phyloP scores from a whole-genome alignment of 257 asterid genomes.

The Ehretia macrophylla region DNA sequence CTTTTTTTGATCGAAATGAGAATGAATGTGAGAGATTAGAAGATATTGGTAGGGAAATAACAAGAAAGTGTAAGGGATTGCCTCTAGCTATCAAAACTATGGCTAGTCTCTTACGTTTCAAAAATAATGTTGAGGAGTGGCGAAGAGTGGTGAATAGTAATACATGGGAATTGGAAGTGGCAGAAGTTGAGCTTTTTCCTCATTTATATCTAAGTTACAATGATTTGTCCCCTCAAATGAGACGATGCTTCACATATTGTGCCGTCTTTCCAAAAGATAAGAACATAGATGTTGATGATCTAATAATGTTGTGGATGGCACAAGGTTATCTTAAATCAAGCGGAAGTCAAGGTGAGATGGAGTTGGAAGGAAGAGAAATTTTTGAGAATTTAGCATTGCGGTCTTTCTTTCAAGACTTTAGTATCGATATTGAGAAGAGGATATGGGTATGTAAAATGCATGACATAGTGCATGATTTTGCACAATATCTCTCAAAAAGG shows the following conservation, averaged over 20 bases:
- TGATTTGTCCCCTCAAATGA: constrained; percentile 16
- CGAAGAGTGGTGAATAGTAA: constrained; percentile 20
- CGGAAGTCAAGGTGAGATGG: constrained; percentile 10
- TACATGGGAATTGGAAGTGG: constrained; percentile 17
- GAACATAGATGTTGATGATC: constrained; percentile 15
- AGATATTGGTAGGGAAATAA: constrained; percentile 20
- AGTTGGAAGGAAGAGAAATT: constrained; percentile 17
- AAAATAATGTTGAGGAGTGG: constrained; percentile 16
- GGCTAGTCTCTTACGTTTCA: constrained; percentile 23
- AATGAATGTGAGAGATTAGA: constrained; percentile 12
- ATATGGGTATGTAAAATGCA: constrained; percentile 15
- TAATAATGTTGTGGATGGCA: constrained; percentile 26
- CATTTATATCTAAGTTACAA: constrained; percentile 22
- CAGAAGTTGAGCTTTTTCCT: constrained; percentile 16
- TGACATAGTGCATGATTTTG: constrained; percentile 23
- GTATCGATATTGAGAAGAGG: not conserved
- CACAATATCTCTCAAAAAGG: constrained; percentile 1
- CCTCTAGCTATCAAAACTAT: constrained; percentile 26
- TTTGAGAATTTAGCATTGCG: constrained; percentile 14
- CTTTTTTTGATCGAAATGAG: constrained; percentile 4
- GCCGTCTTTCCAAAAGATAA: constrained; percentile 21
- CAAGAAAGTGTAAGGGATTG: constrained; percentile 27
- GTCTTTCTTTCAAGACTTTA: constrained; percentile 20
- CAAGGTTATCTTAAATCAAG: constrained; percentile 14
- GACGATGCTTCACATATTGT: not conserved